phyloP scores from a whole-genome alignment of 106 monocot genomes.

The Iris macrosiphon region DNA sequence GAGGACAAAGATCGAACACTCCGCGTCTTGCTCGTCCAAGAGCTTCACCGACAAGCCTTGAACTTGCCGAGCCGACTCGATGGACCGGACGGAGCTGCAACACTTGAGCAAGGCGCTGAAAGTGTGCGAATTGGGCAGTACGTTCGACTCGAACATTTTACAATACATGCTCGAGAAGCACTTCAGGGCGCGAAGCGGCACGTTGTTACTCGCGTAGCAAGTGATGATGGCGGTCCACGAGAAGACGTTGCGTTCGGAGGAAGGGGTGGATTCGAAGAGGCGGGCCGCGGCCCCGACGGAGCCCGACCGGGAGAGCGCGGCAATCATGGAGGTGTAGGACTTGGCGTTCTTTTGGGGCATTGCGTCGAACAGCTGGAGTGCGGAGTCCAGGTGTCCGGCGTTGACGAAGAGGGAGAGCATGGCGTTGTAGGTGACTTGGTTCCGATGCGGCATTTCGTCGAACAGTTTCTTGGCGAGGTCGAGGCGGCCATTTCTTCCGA shows the following conservation, averaged over 20 bases:
- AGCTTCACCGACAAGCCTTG: slow-evolving; percentile 25
- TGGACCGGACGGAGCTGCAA: slow-evolving; percentile 10
- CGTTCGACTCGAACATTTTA: slow-evolving; percentile 7
- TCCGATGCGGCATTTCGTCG: slow-evolving; percentile 23
- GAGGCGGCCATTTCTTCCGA: slow-evolving; percentile 17
- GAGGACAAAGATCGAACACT: slow-evolving; percentile 14
- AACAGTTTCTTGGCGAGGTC: slow-evolving; percentile 27
- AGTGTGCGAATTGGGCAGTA: slow-evolving; percentile 37
- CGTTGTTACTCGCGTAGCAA: slow-evolving; percentile 29
- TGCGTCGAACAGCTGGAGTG: slow-evolving; percentile 25
- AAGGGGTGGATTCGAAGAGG: slow-evolving; percentile 26
- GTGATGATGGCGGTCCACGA: slow-evolving; percentile 52
- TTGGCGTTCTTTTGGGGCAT: slow-evolving; percentile 42
- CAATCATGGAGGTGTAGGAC: slow-evolving; percentile 34
- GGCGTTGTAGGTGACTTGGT: slow-evolving; percentile 42
- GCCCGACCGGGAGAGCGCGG: slow-evolving; percentile 25
- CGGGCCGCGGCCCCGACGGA: slow-evolving; percentile 6
- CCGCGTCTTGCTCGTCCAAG: slow-evolving; percentile 9
- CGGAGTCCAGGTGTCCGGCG: slow-evolving; percentile 11
- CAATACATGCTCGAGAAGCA: slow-evolving; percentile 24
- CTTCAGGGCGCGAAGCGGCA: slow-evolving; percentile 17
- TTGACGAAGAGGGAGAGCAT: slow-evolving; percentile 28
- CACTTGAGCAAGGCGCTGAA: slow-evolving; percentile 37
- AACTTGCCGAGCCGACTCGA: slow-evolving; percentile 15
- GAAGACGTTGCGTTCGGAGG: slow-evolving; percentile 25